These are phyloP conservation scores for Hortaea werneckii DNA, from an alignment of 2,329 filamentous ascomycete species.

Conservation along the genomic window DNA sequence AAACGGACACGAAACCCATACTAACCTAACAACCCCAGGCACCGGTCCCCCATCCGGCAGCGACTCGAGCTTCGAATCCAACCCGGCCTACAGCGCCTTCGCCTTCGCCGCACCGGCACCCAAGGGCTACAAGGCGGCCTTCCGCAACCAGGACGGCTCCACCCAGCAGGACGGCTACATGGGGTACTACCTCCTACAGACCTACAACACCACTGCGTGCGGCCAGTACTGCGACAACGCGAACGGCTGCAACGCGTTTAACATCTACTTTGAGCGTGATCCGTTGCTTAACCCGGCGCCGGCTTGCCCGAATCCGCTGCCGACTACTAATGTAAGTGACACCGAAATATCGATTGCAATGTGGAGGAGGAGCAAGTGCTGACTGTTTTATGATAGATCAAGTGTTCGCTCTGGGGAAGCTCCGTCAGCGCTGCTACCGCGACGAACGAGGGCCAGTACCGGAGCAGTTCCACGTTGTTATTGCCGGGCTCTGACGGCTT, in stretches of 20 bases:
- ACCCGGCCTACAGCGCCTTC: background rate
- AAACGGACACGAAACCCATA: background rate
- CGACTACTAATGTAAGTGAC: slow-evolving; percentile 14
- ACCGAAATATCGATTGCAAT: too few relatives aligned
- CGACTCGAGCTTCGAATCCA: background rate
- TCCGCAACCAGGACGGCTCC: slow-evolving; percentile 5
- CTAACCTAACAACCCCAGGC: background rate
- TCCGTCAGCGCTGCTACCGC: slow-evolving; percentile 19
- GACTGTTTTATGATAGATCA: slow-evolving; percentile 6
- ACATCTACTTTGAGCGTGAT: slow-evolving; percentile 23
- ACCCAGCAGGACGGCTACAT: slow-evolving; percentile 7
- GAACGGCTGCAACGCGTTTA: slow-evolving; percentile 12
- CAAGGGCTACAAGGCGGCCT: slow-evolving; percentile 18
- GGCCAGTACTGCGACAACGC: slow-evolving; percentile 10
- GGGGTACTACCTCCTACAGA: slow-evolving; percentile 8
- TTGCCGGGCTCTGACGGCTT: background rate
- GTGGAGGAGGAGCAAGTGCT: too few relatives aligned
- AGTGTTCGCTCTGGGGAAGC: slow-evolving; percentile 28
- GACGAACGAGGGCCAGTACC: slow-evolving; percentile 26
- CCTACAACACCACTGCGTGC: slow-evolving; percentile 13
- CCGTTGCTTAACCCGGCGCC: slow-evolving; percentile 22
- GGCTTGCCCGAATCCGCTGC: slow-evolving; percentile 25
- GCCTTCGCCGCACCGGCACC: slow-evolving; percentile 12
- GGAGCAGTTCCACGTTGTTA: slow-evolving; percentile 25
- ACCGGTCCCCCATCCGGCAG: background rate